These are phyloP conservation scores for Chlamydomonas sphaeroides DNA, from an alignment of 139 green algal genomes.

Conservation along the genomic window DNA sequence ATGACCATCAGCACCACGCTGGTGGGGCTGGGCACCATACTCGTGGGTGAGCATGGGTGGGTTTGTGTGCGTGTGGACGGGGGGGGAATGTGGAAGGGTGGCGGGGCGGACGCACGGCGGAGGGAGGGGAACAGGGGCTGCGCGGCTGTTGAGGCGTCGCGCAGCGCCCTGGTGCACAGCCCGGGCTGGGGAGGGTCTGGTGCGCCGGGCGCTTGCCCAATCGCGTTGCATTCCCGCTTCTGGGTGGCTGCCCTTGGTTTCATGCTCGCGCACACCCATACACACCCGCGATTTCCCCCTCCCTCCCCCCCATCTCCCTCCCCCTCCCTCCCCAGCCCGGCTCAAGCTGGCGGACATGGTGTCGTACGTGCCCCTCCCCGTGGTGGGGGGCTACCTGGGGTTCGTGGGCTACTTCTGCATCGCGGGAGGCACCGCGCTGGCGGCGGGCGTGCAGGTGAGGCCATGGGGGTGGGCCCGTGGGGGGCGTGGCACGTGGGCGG, in stretches of 20 bases:
- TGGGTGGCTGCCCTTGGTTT: too few relatives aligned
- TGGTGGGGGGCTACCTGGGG: slow-evolving; percentile 80
- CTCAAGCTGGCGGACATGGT: slow-evolving; percentile 72
- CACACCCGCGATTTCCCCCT: too few relatives aligned
- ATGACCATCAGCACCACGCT: slow-evolving; percentile 66
- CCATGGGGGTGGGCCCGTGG: not conserved
- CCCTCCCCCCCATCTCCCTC: not conserved
- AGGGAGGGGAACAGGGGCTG: too few relatives aligned
- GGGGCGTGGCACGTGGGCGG: not conserved
- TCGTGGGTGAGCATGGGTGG: slow-evolving; percentile 62
- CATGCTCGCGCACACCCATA: too few relatives aligned
- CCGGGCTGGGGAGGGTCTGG: too few relatives aligned
- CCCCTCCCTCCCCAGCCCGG: not conserved
- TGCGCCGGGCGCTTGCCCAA: too few relatives aligned
- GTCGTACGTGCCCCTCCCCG: slow-evolving; percentile 83
- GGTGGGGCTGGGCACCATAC: slow-evolving; percentile 74
- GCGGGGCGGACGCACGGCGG: not conserved
- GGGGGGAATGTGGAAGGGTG: not conserved
- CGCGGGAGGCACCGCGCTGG: slow-evolving; percentile 57
- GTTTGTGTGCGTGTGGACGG: not conserved
- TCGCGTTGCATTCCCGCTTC: too few relatives aligned
- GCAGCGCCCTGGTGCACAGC: too few relatives aligned
- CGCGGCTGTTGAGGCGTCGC: too few relatives aligned
- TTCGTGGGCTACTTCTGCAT: slow-evolving; percentile 79
- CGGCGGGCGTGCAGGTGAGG: slow-evolving; percentile 43